phyloP scores from a whole-genome alignment of 2,329 filamentous ascomycete genomes.

The Trichophyton verrucosum region DNA sequence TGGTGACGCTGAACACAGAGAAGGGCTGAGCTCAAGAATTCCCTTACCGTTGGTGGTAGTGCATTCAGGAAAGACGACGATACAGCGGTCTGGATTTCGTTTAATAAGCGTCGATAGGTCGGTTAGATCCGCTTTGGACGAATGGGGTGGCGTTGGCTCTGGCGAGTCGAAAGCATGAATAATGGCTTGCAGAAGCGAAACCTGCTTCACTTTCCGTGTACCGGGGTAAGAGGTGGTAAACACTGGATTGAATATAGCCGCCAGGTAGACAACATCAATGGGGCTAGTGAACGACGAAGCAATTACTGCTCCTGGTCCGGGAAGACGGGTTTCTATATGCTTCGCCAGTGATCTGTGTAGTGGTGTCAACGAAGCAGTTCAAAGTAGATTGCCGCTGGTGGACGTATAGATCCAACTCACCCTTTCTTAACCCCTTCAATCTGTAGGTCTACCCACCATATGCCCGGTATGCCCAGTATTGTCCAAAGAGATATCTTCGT shows the following conservation, averaged over 20 bases:
- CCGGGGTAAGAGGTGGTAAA: slow-evolving; percentile 77
- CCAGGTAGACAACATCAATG: slow-evolving; percentile 84
- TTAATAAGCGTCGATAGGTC: slow-evolving; percentile 51
- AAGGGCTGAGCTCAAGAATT: slow-evolving; percentile 71
- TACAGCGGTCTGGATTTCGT: slow-evolving; percentile 58
- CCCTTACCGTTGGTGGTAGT: slow-evolving; percentile 88
- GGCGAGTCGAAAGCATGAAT: slow-evolving; percentile 57
- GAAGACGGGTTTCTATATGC: slow-evolving; percentile 60
- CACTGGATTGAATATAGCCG: slow-evolving; percentile 89
- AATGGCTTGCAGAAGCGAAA: slow-evolving; percentile 66
- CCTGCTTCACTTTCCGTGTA: slow-evolving; percentile 58
- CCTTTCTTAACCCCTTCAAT: slow-evolving; percentile 93
- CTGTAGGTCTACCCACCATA: slow-evolving; percentile 98
- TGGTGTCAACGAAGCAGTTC: not conserved
- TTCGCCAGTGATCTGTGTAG: slow-evolving; percentile 51
- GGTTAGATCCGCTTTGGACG: slow-evolving; percentile 41
- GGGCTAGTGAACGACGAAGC: slow-evolving; percentile 86
- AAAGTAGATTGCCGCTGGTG: not conserved
- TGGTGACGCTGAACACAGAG: slow-evolving; percentile 54
- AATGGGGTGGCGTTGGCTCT: slow-evolving; percentile 35
- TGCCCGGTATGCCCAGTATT: slow-evolving; percentile 74
- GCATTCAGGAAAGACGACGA: slow-evolving; percentile 86
- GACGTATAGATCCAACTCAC: slow-evolving; percentile 29
- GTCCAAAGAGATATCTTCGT: slow-evolving; percentile 83
- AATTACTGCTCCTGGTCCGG: slow-evolving; percentile 67